Evolutionary conservation across 2,329 filamentous ascomycete genomes (phyloP).

Genomic region (Aspergillus udagawae): DNA sequence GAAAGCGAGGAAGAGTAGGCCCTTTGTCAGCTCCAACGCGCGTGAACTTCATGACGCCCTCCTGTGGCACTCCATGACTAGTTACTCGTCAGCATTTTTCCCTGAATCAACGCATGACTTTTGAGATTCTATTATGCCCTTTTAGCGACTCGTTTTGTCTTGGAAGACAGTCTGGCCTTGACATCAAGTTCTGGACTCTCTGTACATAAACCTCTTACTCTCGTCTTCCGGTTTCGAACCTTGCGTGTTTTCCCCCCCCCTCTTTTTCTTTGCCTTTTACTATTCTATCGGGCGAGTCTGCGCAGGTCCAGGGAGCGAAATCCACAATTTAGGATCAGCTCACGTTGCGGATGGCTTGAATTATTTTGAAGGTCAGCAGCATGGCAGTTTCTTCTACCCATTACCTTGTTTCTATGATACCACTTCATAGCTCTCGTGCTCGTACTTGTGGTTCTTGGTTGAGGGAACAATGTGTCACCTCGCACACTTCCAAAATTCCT

Average conservation of each 20-base stretch:
- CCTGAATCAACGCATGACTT: not conserved
- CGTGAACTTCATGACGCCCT: not conserved
- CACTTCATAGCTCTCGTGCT: not conserved
- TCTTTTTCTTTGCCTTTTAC: not conserved
- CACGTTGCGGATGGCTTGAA: not conserved
- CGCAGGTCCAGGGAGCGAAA: not conserved
- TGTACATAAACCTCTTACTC: conserved; percentile 19
- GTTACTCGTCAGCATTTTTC: not conserved
- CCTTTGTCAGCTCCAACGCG: not conserved
- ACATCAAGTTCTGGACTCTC: conserved; percentile 11
- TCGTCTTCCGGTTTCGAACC: conserved; percentile 5
- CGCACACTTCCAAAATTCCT: not conserved
- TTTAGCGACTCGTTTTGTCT: conserved; percentile 7
- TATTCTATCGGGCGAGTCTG: not conserved
- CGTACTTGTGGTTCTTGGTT: not conserved
- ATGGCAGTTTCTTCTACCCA: conserved; percentile 3
- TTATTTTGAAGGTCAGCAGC: conserved; percentile 7
- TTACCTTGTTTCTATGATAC: conserved; percentile 1
- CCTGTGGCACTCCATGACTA: not conserved
- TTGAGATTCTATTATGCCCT: conserved; percentile 1
- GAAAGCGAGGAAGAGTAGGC: conserved; percentile 49
- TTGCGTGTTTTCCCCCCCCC: conserved; percentile 4
- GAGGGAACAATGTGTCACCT: not conserved
- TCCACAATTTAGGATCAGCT: not conserved
- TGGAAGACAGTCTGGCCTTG: conserved; percentile 8